Evolutionary conservation across 1,139 yeast species (phyloP), one percentile per base, ranked within the genome.

Genomic region (Scheffersomyces stambukii): DNA sequence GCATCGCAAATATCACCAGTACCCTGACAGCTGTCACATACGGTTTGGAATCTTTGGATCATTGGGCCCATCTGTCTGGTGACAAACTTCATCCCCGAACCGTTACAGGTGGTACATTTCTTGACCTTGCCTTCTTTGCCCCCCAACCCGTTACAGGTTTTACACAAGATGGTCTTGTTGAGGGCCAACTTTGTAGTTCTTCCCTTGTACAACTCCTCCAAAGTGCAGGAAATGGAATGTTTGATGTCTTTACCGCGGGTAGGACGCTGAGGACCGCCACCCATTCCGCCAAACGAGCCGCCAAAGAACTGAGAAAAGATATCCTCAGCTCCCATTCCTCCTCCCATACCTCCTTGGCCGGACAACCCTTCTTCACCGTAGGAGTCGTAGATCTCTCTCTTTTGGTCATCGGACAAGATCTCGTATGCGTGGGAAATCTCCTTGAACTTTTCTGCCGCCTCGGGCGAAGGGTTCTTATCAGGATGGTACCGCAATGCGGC

Each of bases 21-120:
- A 56, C 97, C 98, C 45, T 76, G 67, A 80, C 99, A 91, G 39
- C 66, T 81, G 45, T 85, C 93, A 81, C 99, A 91, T 35, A 79
- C 81, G 23, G 95, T 81, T 68, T 91, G 98, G 77, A 84, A 84
- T 71, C 96, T 81, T 70, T 91, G 99, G 52, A 91, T 82, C 93
- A 91, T 88, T 42, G 96, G 96, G 46, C 99, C 99, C 96, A 91
- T 89, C 64, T 91, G 97, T 70, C 96, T 84, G 35, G 96, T 86
- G 47, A 89, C 82, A 47, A 91, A 82, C 62, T 79, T 85, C 61
- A 82, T 69, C 75, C 99, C 99, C 50, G 75, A 74, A 63, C 99
- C 99, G 41, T 60, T 61, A 79, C 99, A 91, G 27, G 78, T 61
- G 33, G 79, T 46, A 79, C 99, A 91, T 51, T 80, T 78, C 70